These are phyloP conservation scores for Hanseniaspora sp. DNA, from an alignment of 1,139 yeast species.

Conservation along the genomic window DNA sequence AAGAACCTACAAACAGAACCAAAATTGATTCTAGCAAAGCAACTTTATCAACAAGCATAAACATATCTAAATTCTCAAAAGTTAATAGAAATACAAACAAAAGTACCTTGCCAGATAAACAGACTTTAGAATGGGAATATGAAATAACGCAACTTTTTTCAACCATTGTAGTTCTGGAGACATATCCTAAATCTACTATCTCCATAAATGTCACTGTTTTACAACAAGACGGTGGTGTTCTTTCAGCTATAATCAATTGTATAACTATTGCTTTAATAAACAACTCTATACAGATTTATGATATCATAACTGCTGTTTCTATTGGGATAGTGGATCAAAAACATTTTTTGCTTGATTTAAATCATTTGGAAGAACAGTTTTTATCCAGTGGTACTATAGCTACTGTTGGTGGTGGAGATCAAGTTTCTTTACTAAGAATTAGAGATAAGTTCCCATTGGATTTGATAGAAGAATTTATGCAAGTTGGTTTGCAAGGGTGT, in stretches of 20 bases:
- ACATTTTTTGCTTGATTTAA: constrained; percentile 64
- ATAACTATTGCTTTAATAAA: constrained; percentile 81
- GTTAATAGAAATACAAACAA: constrained; percentile 55
- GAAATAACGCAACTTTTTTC: constrained; percentile 70
- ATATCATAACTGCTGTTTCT: constrained; percentile 69
- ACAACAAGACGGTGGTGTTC: constrained; percentile 81
- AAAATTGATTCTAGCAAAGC: constrained; percentile 40
- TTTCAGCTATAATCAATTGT: constrained; percentile 77
- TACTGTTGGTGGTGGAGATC: constrained; percentile 66
- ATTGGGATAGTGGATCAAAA: constrained; percentile 70
- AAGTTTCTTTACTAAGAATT: constrained; percentile 42
- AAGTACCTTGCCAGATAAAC: constrained; percentile 44
- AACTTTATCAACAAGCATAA: constrained; percentile 51
- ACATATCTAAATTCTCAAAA: constrained; percentile 72
- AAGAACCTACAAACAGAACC: constrained; percentile 56
- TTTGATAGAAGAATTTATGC: constrained; percentile 59
- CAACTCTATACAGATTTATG: constrained; percentile 92
- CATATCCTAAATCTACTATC: constrained; percentile 76
- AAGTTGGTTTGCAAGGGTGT: constrained; percentile 85
- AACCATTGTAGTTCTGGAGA: constrained; percentile 60
- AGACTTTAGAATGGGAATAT: constrained; percentile 66
- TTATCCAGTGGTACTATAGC: constrained; percentile 46
- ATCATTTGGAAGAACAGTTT: constrained; percentile 71
- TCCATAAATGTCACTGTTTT: constrained; percentile 63
- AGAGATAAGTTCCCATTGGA: constrained; percentile 85